These are phyloP conservation scores for Phyllosticta ampelicida DNA, from an alignment of 2,329 filamentous ascomycete genomes.

Conservation along the genomic window DNA sequence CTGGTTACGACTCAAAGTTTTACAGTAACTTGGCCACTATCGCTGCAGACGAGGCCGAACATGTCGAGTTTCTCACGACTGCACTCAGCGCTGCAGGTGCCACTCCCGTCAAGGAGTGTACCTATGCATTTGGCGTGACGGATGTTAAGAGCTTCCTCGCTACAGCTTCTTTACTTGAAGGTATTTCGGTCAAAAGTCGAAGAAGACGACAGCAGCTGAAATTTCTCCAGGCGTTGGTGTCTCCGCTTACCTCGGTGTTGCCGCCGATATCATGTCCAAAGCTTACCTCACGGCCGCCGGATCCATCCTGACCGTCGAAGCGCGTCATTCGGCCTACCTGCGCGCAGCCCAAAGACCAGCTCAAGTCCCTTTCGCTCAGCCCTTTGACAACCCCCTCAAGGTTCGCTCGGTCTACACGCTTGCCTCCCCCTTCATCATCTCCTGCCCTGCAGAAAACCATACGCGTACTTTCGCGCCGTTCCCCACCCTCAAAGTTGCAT, in stretches of 20 bases:
- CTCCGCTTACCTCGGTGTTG: conserved; percentile 52
- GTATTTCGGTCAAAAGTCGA: background rate
- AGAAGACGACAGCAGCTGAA: background rate
- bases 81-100: conserved; percentile 36
- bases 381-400: conserved; percentile 50
- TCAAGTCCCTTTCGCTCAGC: conserved; percentile 44
- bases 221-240: conserved; percentile 39
- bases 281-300: conserved; percentile 51
- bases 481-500: conserved; percentile 32
- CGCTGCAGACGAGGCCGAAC: conserved; percentile 45
- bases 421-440: conserved; percentile 50
- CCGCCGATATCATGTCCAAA: conserved; percentile 46
- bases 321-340: conserved; percentile 53
- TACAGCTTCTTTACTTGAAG: conserved; percentile 43
- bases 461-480: conserved; percentile 51
- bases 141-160: conserved; percentile 41
- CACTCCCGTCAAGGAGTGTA: conserved; percentile 43
- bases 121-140: conserved; percentile 44
- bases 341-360: conserved; percentile 34
- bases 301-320: conserved; percentile 53
- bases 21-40: conserved; percentile 50
- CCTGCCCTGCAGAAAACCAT: conserved; percentile 46
- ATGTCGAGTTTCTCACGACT: conserved; percentile 46
- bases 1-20: conserved; percentile 40
- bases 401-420: conserved; percentile 53